Conservation (phyloP, 2,329 filamentous ascomycete species). For the Fragosphaeria purpurea region DNA sequence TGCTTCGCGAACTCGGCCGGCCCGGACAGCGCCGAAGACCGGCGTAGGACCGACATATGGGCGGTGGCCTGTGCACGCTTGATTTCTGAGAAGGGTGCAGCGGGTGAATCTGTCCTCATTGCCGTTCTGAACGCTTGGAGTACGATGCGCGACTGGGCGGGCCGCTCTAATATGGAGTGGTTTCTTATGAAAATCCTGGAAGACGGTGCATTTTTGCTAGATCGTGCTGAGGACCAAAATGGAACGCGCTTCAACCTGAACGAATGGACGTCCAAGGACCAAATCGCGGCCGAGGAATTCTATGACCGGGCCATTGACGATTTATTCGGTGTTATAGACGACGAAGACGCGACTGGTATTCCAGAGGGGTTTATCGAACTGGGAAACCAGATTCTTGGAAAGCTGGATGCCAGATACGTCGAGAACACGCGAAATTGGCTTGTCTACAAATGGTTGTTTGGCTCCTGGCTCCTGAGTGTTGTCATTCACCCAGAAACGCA, state of each 20-base stretch:
- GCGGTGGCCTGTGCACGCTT: slow-evolving; percentile 76
- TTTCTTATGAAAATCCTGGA: slow-evolving; percentile 93
- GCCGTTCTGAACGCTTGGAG: slow-evolving; percentile 83
- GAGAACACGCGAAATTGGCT: slow-evolving; percentile 73
- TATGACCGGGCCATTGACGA: slow-evolving; percentile 72
- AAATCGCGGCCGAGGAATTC: slow-evolving; percentile 76
- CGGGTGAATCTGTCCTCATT: slow-evolving; percentile 70
- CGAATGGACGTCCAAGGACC: slow-evolving; percentile 66
- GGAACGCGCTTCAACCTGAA: slow-evolving; percentile 61
- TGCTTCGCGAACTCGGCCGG: slow-evolving; percentile 81
- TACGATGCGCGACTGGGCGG: slow-evolving; percentile 78
- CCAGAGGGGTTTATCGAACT: slow-evolving; percentile 78
- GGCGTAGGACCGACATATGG: slow-evolving; percentile 75
- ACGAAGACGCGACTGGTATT: slow-evolving; percentile 73
- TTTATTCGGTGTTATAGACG: slow-evolving; percentile 78
- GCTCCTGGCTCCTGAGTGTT: slow-evolving; percentile 72
- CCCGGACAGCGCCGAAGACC: slow-evolving; percentile 71
- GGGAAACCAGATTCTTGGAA: slow-evolving; percentile 70
- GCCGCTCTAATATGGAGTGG: slow-evolving; percentile 80
- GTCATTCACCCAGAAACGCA: slow-evolving; percentile 81
- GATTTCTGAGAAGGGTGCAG: slow-evolving; percentile 65
- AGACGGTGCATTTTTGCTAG: slow-evolving; percentile 82
- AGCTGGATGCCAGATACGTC: slow-evolving; percentile 61
- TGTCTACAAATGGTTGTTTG: slow-evolving; percentile 86
- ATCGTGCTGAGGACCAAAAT: slow-evolving; percentile 71